phyloP scores from a whole-genome alignment of 1,139 yeast genomes.

The Protomyces macrosporus region DNA sequence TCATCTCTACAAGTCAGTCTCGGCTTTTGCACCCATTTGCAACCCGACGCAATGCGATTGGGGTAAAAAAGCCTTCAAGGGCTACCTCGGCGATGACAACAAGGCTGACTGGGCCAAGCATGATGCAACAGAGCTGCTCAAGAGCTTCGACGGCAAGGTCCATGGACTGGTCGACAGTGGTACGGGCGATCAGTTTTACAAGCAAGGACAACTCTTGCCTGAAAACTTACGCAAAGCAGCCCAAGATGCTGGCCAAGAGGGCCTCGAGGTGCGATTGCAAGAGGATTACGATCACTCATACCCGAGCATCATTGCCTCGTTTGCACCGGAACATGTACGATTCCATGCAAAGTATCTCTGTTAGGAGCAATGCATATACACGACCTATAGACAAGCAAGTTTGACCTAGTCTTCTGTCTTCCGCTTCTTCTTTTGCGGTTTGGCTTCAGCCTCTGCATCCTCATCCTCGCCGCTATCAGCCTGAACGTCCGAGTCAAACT shows the following conservation, averaged over 20 bases:
- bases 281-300: conserved; percentile 91
- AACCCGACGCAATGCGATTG: conserved; percentile 75
- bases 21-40: conserved; percentile 86
- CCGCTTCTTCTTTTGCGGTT: conserved; percentile 8
- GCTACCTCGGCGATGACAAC: conserved; percentile 62
- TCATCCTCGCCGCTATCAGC: conserved; percentile 6
- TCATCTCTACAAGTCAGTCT: conserved; percentile 68
- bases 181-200: conserved; percentile 63
- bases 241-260: conserved; percentile 52
- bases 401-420: neutral
- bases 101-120: conserved; percentile 59
- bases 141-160: conserved; percentile 49
- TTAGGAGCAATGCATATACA: neutral
- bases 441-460: neutral
- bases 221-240: conserved; percentile 67
- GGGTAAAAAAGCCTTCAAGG: conserved; percentile 79
- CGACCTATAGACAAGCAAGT: neutral
- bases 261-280: conserved; percentile 57
- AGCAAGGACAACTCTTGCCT: conserved; percentile 67
- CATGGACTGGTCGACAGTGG: conserved; percentile 75
- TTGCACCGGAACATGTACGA: conserved; percentile 76
- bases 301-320: conserved; percentile 66
- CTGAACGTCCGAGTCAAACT: conserved; percentile 68
- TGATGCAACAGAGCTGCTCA: conserved; percentile 74
- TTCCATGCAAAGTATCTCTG: conserved; percentile 73